Evolutionary conservation across 2,329 filamentous ascomycete species (phyloP).

Genomic region (Talaromyces islandicus): DNA sequence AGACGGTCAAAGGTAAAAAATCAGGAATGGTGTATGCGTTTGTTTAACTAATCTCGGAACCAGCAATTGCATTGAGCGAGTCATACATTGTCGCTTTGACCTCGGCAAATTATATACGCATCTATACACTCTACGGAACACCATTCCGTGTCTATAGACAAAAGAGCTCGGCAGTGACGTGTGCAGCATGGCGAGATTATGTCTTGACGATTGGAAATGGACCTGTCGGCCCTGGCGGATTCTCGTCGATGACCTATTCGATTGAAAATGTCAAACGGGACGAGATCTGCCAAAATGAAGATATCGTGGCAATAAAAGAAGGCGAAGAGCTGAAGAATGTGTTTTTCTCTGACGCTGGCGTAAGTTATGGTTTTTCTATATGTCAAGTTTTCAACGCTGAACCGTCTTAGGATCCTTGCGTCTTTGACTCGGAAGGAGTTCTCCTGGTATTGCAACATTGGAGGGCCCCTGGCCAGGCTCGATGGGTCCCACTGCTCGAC

Average conservation of each 20-base stretch:
- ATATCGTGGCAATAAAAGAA: slow-evolving; percentile 76
- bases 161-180: slow-evolving; percentile 89
- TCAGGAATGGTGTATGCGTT: not conserved
- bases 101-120: slow-evolving; percentile 76
- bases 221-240: slow-evolving; percentile 70
- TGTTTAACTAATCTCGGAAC: slow-evolving; percentile 6
- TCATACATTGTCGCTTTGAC: slow-evolving; percentile 89
- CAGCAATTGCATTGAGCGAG: slow-evolving; percentile 80
- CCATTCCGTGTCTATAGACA: slow-evolving; percentile 85
- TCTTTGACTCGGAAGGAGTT: slow-evolving; percentile 90
- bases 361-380: slow-evolving; percentile 45
- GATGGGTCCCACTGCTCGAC: slow-evolving; percentile 88
- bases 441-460: slow-evolving; percentile 85
- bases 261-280: slow-evolving; percentile 93
- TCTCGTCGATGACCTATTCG: slow-evolving; percentile 74
- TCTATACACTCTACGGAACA: slow-evolving; percentile 89
- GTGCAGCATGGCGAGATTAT: slow-evolving; percentile 91
- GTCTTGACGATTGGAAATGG: slow-evolving; percentile 96
- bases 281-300: slow-evolving; percentile 90
- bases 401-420: slow-evolving; percentile 69
- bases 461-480: slow-evolving; percentile 76
- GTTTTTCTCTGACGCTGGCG: slow-evolving; percentile 89
- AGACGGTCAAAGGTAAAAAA: slow-evolving; percentile 59
- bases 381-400: slow-evolving; percentile 3
- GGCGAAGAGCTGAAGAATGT: slow-evolving; percentile 69